Conservation (phyloP, 345 rosid species). For the Murraya paniculata region DNA sequence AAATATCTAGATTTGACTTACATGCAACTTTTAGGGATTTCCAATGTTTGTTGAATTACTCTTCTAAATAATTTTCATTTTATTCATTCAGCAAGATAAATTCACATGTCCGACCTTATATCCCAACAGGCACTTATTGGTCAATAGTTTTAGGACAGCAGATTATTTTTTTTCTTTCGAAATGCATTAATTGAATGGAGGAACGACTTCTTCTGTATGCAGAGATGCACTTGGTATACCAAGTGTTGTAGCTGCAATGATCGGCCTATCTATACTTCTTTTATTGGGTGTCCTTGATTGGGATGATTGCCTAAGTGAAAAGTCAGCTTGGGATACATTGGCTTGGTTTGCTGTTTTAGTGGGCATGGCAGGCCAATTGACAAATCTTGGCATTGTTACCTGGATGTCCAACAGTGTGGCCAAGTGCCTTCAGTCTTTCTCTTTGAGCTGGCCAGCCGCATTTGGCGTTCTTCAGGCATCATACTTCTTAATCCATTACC, state of each 20-base stretch:
- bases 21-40: background rate
- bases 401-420: conserved; percentile 91
- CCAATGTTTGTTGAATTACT: background rate
- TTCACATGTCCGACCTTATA: background rate
- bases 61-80: background rate
- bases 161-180: background rate
- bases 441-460: conserved; percentile 91
- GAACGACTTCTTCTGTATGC: conserved; percentile 20
- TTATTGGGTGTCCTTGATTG: conserved; percentile 88
- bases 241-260: conserved; percentile 97
- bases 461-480: conserved; percentile 88
- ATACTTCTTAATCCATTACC: conserved; percentile 87
- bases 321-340: conserved; percentile 97
- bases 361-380: conserved; percentile 94
- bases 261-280: conserved; percentile 83
- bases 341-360: conserved; percentile 94
- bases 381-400: conserved; percentile 75
- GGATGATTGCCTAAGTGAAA: conserved; percentile 94
- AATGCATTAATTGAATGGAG: background rate
- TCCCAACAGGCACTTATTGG: background rate
- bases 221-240: conserved; percentile 83
- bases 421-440: conserved; percentile 57
- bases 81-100: background rate
- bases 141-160: background rate
- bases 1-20: background rate